Base-by-base conservation (phyloP, 1,284 basidiomycete species). In the Afroboletus lepidellus region DNA sequence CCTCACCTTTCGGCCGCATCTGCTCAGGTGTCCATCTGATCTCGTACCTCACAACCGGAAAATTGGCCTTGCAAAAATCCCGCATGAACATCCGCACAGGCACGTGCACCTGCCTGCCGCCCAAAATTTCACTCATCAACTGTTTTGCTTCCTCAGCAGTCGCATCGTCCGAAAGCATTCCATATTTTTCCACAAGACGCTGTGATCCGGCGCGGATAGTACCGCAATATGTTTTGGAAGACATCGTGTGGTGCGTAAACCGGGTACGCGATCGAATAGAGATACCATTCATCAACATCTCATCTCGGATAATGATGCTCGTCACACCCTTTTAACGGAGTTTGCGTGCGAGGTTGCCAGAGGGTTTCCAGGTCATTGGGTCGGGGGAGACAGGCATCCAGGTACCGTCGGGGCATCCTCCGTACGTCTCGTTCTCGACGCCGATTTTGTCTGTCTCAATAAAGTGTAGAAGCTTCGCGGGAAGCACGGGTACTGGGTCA, bases 261-360 rank as follows among this genome's bases (percentile, higher is more conserved):
- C 0, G 81, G 79, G 63, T 89, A 81, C 2, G 84, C 81, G 57
- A 86, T 80, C 9, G 83, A n/a, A n/a, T n/a, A n/a, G n/a, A 77
- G 77, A 64, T 81, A 85, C 85, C 87, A 90, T 67, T 90, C 88
- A 58, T 90, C 88, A 16, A 74, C 74, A 43, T 88, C n/a, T n/a
- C 73, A 55, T 90, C 85, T 8, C 89, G 88, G 20, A 85, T 66
- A 38, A 85, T 69, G 51, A 90, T 72, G 60, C 76, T 80, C 36
- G 72, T 73, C 27, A 90, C 74, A 3, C 88, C 87, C 21, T 80
- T 82, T 16, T 72, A 76, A 27, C 63, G 68, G 8, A 90, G 75
- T 4, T 73, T 77, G 8, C 66, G 65, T 0, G 83, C 84, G 51
- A 90, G 74, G 3, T 67, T 73, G 5, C 85, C 84, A 0, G 74